These are phyloP conservation scores for Agarophyton chilense DNA, from an alignment of 23 red algal genomes.

Conservation along the genomic window DNA sequence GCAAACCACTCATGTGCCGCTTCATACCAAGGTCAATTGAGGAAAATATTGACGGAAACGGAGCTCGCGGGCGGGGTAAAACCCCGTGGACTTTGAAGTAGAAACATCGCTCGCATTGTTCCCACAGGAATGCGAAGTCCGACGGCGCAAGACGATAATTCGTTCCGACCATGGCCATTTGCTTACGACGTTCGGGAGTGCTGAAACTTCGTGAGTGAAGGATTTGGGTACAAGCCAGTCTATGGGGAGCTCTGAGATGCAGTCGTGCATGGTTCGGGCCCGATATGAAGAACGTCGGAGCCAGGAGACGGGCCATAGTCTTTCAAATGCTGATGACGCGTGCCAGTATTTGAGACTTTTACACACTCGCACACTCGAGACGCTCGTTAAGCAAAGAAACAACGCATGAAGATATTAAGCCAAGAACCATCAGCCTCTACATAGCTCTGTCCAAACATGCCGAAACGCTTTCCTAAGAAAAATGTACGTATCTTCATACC, in stretches of 20 bases:
- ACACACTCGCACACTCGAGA: too few relatives aligned
- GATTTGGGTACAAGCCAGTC: neutral
- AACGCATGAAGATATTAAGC: too few relatives aligned
- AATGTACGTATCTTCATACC: too few relatives aligned
- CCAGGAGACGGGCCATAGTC: conserved; percentile 3
- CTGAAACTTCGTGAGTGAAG: neutral
- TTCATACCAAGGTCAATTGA: conserved; percentile 88
- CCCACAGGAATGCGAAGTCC: conserved; percentile 66
- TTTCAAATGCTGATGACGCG: too few relatives aligned
- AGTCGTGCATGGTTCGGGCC: neutral
- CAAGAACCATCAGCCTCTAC: too few relatives aligned
- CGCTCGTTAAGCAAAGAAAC: too few relatives aligned
- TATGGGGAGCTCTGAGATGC: neutral
- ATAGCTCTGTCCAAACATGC: too few relatives aligned
- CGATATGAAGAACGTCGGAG: neutral
- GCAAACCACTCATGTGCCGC: conserved; percentile 72
- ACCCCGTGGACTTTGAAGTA: conserved; percentile 67
- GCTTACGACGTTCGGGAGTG: neutral
- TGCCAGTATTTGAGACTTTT: too few relatives aligned
- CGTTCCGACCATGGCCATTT: neutral
- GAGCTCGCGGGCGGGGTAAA: conserved; percentile 67
- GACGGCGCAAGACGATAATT: conserved; percentile 63
- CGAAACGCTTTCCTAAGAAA: too few relatives aligned
- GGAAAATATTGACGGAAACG: conserved; percentile 82
- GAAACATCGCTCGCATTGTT: conserved; percentile 88